Conservation (phyloP, 306 rosid species). For the Benincasa hispida region DNA sequence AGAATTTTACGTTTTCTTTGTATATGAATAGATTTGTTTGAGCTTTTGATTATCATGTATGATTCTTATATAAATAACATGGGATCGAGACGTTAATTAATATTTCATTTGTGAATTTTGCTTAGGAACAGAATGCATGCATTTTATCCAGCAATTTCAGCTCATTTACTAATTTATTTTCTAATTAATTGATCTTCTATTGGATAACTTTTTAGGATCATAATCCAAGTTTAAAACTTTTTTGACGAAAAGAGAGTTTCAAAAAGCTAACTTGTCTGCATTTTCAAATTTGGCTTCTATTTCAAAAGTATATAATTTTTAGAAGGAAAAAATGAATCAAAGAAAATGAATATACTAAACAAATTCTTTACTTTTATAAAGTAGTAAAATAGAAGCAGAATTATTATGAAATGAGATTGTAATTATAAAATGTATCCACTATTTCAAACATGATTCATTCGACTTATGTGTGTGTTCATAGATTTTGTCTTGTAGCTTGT, state of each 20-base stretch:
- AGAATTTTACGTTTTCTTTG: background rate
- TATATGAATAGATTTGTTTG: background rate
- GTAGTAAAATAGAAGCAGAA: background rate
- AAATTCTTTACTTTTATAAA: background rate
- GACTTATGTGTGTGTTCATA: background rate
- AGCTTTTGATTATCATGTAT: background rate
- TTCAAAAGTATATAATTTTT: background rate
- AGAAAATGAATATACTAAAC: background rate
- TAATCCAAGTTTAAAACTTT: background rate
- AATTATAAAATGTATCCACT: background rate
- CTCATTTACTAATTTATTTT: background rate
- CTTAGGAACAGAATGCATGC: background rate
- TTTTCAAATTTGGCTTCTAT: background rate
- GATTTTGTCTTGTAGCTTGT: background rate
- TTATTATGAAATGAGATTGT: background rate
- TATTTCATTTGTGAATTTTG: background rate
- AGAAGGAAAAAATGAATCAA: background rate
- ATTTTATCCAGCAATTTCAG: background rate
- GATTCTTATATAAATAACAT: background rate
- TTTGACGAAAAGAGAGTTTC: background rate
- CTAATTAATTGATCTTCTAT: background rate
- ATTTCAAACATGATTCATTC: background rate
- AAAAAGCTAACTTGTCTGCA: background rate
- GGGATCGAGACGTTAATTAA: background rate
- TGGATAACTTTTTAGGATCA: background rate